Base-by-base conservation (phyloP, 1,139 yeast genomes). In the Geotrichum fermentans region DNA sequence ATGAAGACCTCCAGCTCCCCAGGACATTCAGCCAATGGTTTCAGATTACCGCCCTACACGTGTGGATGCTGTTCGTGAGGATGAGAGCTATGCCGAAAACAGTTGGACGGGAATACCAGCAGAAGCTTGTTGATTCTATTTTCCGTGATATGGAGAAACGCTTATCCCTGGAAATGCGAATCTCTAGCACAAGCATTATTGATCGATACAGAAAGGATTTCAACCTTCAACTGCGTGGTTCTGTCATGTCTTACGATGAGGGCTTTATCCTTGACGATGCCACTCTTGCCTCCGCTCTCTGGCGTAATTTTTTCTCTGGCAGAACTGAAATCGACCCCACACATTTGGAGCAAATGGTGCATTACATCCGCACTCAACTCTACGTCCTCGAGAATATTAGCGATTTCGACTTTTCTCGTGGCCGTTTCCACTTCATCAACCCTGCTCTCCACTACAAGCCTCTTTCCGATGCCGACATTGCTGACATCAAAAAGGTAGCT, bases 51-150 rank as follows among this genome's bases (percentile, higher is more conserved):
- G 75, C 84, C 2, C 74, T 92, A 57, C 98, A 92, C 66, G 82
- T 87, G 55, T 92, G 99, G 99, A 82, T 92, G 62, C 73, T 92
- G 47, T 83, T 84, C 58, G 96, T 87, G 14, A 80, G 98, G 62
- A 89, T 92, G 96, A 80, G 99, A 65, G 95, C 95, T 17, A 75
- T 94, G 83, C 97, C 97, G 0, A 83, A 83, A 65, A 83, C 86
- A 62, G 82, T 87, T 63, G 94, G 97, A 37, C 79, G 79, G 58
- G 84, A 84, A 64, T 92, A 90, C 68, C 97, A 92, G 67, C 96
- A 90, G 66, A 89, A 89, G 65, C 70, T 94, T 45, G 85, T 90
- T 40, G 96, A 94, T 66, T 77, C 95, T 58, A 79, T 88, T 44
- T 94, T 92, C 70, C 79, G 80, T 55, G 98, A 92, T 64, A 84